Evolutionary conservation across 768 basidiomycete species (phyloP).

Genomic region (Amylocystis lapponica): DNA sequence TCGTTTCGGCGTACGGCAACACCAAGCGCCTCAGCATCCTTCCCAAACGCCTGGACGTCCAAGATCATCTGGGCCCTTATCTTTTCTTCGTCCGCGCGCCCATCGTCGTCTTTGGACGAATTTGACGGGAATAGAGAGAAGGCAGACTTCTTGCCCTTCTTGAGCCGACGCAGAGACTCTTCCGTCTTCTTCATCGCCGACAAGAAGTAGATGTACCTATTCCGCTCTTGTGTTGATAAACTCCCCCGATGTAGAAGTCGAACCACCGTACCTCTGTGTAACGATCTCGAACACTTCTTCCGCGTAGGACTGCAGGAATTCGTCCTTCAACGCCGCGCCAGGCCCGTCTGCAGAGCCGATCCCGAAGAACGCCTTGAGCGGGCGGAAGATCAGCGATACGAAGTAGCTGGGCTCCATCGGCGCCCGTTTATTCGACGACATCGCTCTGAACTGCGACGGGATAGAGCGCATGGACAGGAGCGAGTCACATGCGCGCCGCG

Average conservation of each 20-base stretch:
- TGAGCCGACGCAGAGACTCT: constrained; percentile 78
- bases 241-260: too few species aligned
- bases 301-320: constrained; percentile 44
- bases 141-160: constrained; percentile 75
- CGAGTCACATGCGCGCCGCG: constrained; percentile 78
- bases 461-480: constrained; percentile 82
- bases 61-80: constrained; percentile 81
- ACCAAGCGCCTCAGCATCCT: constrained; percentile 66
- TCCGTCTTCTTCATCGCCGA: constrained; percentile 88
- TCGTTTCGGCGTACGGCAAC: constrained; percentile 51
- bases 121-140: constrained; percentile 70
- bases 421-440: constrained; percentile 58
- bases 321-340: constrained; percentile 52
- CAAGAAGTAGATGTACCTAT: constrained; percentile 81
- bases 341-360: constrained; percentile 51
- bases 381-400: constrained; percentile 72
- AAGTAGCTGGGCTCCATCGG: constrained; percentile 86
- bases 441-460: constrained; percentile 85
- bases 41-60: constrained; percentile 81
- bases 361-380: constrained; percentile 71
- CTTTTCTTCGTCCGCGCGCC: constrained; percentile 75
- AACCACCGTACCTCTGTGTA: constrained; percentile 59
- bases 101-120: constrained; percentile 55
- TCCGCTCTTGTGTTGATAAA: too few species aligned
- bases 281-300: constrained; percentile 69